Conservation (phyloP, 2,329 filamentous ascomycete species). For the Parastagonospora nodorum region DNA sequence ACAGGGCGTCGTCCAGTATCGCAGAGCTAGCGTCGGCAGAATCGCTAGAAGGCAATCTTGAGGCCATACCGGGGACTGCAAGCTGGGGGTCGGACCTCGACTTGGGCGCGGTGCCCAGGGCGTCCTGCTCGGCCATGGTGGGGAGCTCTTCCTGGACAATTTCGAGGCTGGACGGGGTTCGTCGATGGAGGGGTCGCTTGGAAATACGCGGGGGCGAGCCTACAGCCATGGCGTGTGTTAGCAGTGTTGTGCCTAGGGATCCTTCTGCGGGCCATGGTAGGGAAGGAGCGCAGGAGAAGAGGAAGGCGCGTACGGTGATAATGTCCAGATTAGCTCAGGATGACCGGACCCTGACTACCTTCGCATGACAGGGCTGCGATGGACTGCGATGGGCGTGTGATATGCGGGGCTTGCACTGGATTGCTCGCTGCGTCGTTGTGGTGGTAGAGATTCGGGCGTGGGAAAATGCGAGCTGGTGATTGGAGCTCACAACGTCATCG, state of each 20-base stretch:
- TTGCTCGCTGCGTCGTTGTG: background rate
- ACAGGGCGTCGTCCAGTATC: conserved; percentile 48
- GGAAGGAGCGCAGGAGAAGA: conserved; percentile 4
- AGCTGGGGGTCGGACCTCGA: conserved; percentile 40
- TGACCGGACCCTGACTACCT: conserved; percentile 18
- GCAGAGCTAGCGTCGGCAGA: conserved; percentile 32
- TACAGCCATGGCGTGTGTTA: conserved; percentile 39
- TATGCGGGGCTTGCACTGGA: conserved; percentile 12
- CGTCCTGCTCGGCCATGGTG: conserved; percentile 34
- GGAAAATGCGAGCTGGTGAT: conserved; percentile 35
- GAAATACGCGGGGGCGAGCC: conserved; percentile 29
- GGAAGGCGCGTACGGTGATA: conserved; percentile 26
- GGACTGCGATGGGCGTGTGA: conserved; percentile 16
- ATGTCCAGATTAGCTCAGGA: conserved; percentile 11
- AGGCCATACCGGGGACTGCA: conserved; percentile 30
- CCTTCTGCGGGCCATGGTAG: conserved; percentile 9
- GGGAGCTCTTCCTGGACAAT: conserved; percentile 37
- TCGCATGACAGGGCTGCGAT: conserved; percentile 34
- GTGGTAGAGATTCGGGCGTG: conserved; percentile 23
- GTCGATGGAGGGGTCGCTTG: conserved; percentile 34
- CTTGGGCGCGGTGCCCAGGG: conserved; percentile 17
- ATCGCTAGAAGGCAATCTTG: conserved; percentile 28
- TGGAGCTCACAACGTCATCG: conserved; percentile 32
- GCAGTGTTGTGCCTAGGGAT: conserved; percentile 16
- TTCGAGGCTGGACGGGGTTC: conserved; percentile 34